Conservation (phyloP, 805 yeast species). For the Zygotorulaspora danielsina region DNA sequence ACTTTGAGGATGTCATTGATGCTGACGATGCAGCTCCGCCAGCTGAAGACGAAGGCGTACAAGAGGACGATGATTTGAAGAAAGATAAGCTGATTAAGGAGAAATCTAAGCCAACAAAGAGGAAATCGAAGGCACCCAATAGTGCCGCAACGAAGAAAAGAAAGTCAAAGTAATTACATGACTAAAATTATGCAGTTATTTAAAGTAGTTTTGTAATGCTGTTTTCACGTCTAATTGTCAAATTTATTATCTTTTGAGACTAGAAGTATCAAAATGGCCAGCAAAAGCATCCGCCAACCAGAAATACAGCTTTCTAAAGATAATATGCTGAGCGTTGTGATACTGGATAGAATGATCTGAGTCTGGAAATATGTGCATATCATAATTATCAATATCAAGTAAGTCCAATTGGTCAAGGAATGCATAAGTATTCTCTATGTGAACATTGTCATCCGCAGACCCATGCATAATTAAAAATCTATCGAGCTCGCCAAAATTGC, state of each 20-base stretch:
- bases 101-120: slow-evolving; percentile 29
- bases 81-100: slow-evolving; percentile 37
- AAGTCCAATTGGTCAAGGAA: slow-evolving; percentile 56
- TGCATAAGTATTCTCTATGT: slow-evolving; percentile 62
- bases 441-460: slow-evolving; percentile 81
- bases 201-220: not conserved
- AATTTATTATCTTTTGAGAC: not conserved
- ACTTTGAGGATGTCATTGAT: slow-evolving; percentile 37
- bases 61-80: slow-evolving; percentile 35
- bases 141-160: slow-evolving; percentile 16
- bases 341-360: slow-evolving; percentile 78
- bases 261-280: slow-evolving; percentile 32
- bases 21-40: slow-evolving; percentile 33
- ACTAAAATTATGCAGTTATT: not conserved
- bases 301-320: slow-evolving; percentile 61
- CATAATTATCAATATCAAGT: slow-evolving; percentile 63
- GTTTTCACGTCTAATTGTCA: too few relatives aligned
- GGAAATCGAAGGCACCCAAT: slow-evolving; percentile 22
- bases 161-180: slow-evolving; percentile 15
- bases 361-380: slow-evolving; percentile 86
- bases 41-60: slow-evolving; percentile 29
- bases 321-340: slow-evolving; percentile 74
- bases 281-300: slow-evolving; percentile 66
- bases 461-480: slow-evolving; percentile 75
- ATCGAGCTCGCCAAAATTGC: slow-evolving; percentile 44